Evolutionary conservation across 2,329 filamentous ascomycete species (phyloP), one percentile per base, ranked within the genome.

Genomic region (Claviceps pazoutovae): DNA sequence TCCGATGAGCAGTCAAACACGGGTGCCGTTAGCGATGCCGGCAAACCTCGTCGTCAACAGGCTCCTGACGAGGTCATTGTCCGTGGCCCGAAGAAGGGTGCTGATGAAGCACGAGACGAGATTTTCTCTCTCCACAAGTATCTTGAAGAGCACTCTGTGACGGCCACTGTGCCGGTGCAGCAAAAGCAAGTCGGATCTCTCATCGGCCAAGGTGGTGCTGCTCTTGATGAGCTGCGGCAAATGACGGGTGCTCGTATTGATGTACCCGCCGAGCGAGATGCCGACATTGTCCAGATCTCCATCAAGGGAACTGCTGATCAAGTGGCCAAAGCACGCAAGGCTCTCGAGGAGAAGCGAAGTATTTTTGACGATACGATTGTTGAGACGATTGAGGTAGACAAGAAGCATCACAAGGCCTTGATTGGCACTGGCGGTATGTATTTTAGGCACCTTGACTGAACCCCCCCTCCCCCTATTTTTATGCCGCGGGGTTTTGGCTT

Each of bases 181-280:
- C 88, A 93, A 68, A 90, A 83, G 69, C 90, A 97, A 67, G 76
- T 98, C 53, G 89, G 90, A n/a, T 91, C 87, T 17, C 72, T 98
- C 57, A 97, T 98, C 60, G 93, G 93, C 48, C 83, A 89, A 61
- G 86, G 89, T 42, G 93, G 93, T 56, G 82, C 84, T 59, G 89
- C 88, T 59, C 88, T 98, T 77, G 93, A 97, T 60, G 85, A 88
- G 62, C 75, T 98, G 48, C 86, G 93, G 54, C 81, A 89, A 57
- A 74, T 80, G 51, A 95, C 88, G 47, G 88, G 88, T 51, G 89
- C 89, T 23, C 86, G 86, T 69, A 91, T 98, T 57, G 91, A 97
- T 64, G 86, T 98, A 48, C 93, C 93, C 26, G 84, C 86, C 55
- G 83, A 82, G 51, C 80, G 84, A 54, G 88, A 94, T 57, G 78